phyloP scores from a whole-genome alignment of 2,329 filamentous ascomycete genomes.

The Monilinia polystroma region DNA sequence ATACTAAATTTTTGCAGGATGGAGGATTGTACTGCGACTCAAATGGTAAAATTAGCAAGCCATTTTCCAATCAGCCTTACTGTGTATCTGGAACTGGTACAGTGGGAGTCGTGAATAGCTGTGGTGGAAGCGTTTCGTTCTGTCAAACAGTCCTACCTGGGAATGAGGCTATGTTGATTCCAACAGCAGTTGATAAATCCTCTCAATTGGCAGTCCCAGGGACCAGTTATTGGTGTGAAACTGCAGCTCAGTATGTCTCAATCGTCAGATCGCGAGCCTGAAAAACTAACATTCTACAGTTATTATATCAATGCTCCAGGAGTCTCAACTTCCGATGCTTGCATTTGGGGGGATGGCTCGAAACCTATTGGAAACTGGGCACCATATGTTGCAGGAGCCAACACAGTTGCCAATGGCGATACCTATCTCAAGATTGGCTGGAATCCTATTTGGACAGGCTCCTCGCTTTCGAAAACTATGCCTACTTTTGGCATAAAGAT shows the following conservation, averaged over 20 bases:
- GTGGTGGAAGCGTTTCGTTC: constrained; percentile 62
- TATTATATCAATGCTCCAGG: constrained; percentile 80
- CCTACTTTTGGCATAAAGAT: constrained; percentile 70
- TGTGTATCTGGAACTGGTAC: constrained; percentile 68
- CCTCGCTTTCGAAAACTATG: constrained; percentile 52
- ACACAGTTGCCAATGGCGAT: constrained; percentile 61
- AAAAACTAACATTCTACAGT: constrained; percentile 44
- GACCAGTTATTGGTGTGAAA: constrained; percentile 67
- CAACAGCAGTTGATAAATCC: constrained; percentile 60
- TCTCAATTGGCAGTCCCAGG: constrained; percentile 69
- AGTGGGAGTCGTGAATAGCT: constrained; percentile 66
- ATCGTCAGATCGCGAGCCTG: constrained; percentile 12
- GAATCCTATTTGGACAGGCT: constrained; percentile 70
- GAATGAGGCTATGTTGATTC: constrained; percentile 80
- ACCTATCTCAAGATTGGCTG: constrained; percentile 75
- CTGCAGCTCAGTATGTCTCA: constrained; percentile 67
- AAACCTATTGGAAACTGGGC: constrained; percentile 73
- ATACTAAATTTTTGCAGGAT: constrained; percentile 49
- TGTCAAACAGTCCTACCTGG: constrained; percentile 79
- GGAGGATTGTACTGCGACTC: constrained; percentile 72
- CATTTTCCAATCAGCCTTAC: constrained; percentile 65
- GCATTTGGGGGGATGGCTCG: constrained; percentile 66
- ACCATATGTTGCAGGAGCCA: constrained; percentile 74
- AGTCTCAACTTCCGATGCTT: constrained; percentile 57
- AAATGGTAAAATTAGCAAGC: constrained; percentile 64